Conservation (phyloP, 176 grass and related monocot species). For the Zea luxurians region DNA sequence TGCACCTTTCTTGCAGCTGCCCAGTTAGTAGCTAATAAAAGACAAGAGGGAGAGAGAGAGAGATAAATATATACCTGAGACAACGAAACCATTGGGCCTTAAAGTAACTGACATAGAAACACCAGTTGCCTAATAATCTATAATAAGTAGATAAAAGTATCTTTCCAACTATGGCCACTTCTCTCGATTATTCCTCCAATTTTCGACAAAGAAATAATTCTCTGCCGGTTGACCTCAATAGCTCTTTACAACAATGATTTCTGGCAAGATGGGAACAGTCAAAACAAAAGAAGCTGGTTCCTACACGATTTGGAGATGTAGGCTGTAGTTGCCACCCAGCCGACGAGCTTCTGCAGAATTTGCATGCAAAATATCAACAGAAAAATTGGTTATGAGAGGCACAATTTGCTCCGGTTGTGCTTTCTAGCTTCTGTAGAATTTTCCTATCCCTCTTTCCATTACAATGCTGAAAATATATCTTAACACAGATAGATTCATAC, state of each 20-base stretch:
- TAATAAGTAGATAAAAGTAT: background rate
- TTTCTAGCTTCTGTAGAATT: background rate
- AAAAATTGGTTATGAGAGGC: background rate
- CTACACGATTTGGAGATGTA: constrained; percentile 13
- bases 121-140: background rate
- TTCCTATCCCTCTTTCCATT: background rate
- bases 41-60: background rate
- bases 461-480: background rate
- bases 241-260: constrained; percentile 27
- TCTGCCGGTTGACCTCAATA: background rate
- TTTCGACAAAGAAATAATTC: constrained; percentile 42
- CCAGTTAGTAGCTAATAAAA: constrained; percentile 40
- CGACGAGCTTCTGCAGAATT: background rate
- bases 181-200: background rate
- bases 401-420: background rate
- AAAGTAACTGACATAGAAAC: constrained; percentile 16
- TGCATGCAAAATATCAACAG: background rate
- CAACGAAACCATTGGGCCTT: constrained; percentile 22
- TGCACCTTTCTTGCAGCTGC: constrained; percentile 25
- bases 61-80: constrained; percentile 18
- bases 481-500: no score
- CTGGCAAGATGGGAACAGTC: background rate
- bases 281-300: constrained; percentile 12
- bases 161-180: background rate
- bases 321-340: background rate